Percentiles rank a stretch among this genome's conserved stretches.
phyloP scores from a whole-genome alignment of 73 alveolate species.

The Effrenium voratum region DNA sequence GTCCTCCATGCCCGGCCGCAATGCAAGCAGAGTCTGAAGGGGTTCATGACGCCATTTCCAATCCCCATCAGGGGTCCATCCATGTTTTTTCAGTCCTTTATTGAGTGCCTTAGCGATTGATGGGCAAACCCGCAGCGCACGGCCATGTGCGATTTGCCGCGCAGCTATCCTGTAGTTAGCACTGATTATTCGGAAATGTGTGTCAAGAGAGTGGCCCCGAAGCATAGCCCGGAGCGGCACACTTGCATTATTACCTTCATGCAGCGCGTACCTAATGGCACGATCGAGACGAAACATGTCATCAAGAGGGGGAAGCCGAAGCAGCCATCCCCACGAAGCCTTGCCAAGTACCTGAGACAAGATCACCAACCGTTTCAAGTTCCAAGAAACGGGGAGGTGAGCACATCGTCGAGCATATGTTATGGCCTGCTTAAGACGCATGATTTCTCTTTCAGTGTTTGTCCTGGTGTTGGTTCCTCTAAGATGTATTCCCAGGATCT shows the following conservation, averaged over 20 bases:
- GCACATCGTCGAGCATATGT: neutral
- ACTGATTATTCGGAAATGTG: neutral
- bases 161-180: too few relatives aligned
- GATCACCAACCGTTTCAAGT: neutral
- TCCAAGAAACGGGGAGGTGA: neutral
- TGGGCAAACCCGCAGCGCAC: neutral
- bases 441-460: neutral
- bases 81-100: neutral
- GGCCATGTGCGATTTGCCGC: neutral
- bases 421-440: neutral
- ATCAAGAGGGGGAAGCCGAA: neutral
- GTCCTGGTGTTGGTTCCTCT: neutral
- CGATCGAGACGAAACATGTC: neutral
- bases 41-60: neutral
- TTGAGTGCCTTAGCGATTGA: neutral
- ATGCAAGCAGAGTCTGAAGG: neutral
- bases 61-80: neutral
- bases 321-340: neutral
- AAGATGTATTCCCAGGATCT: neutral
- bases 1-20: neutral
- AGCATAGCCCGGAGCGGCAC: neutral
- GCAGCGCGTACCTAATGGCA: neutral
- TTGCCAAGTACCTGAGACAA: neutral
- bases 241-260: neutral
- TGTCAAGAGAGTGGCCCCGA: neutral